Base-by-base conservation (phyloP, 2,329 filamentous ascomycete species). In the Curvularia eragrostidis region DNA sequence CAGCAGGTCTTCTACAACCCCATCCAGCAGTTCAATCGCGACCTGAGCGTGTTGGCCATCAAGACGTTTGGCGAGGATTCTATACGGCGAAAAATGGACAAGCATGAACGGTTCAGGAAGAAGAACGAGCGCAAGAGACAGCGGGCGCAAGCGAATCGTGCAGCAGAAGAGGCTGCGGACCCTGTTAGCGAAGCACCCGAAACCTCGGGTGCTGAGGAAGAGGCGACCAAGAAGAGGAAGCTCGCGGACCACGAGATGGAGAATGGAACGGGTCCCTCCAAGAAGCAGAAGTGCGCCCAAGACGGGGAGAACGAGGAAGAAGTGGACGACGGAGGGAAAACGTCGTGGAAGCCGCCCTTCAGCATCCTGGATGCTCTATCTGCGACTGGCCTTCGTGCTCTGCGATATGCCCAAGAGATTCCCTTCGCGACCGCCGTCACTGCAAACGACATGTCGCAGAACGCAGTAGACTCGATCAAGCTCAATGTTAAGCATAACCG, bases 1-100 rank as follows among this genome's bases (percentile, higher is more conserved):
- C 90, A 94, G 69, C 82, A 83, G 32, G 96, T 99, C 54, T 99
- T 99, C 74, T 99, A 99, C 84, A 99, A 99, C 69, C 94, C 95
- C 0, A 97, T 99, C 53, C 95, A 99, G 75, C 95, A 99, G 75
- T 99, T 98, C 83, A 99, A 99, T 78, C 90, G 96, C 46, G 95
- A 99, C 74, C 79, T 99, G 64, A 97, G 92, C 59, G 91, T 97
- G 24, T 84, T 99, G 13, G 92, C 92, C 0, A 97, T 99, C 76
- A 91, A 91, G 71, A 90, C 91, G 0, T 97, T 94, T 75, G 91
- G 91, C 1, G 88, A 95, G 66, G 87, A 91, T 69, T 70, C 78
- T 30, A 67, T 85, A 4, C 72, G 87, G 18, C 79, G 83, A 39
- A 75, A 69, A 78, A 82, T 72, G 64, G 80, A 73, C 42, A 74